Conservation (phyloP, 1,284 basidiomycete genomes). For the Cutaneotrichosporon cyanovorans region DNA sequence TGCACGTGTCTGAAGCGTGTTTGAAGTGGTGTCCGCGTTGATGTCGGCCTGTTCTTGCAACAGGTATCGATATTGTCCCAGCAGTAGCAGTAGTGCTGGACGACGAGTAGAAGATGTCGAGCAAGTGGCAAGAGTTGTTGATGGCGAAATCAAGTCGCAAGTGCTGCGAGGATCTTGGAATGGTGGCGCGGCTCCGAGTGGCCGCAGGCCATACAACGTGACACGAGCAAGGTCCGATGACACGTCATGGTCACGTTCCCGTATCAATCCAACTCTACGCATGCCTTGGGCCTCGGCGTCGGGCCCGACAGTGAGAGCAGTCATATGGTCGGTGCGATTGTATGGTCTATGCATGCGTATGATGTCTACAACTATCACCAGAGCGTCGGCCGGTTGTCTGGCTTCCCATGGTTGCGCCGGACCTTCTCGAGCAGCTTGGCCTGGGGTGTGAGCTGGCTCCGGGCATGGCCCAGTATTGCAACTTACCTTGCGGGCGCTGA, state of each 20-base stretch:
- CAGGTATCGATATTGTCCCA: no score
- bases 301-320: no score
- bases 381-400: constrained; percentile 40
- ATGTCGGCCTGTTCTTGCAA: no score
- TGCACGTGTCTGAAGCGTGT: no score
- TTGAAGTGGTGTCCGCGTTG: no score
- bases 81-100: background rate
- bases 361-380: no score
- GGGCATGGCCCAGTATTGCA: no score
- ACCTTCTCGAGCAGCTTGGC: constrained; percentile 44
- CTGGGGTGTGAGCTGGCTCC: constrained; percentile 11
- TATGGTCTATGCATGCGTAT: background rate
- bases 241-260: background rate
- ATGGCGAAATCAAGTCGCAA: background rate
- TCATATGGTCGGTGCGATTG: no score
- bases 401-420: constrained; percentile 40
- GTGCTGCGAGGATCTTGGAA: background rate
- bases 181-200: no score
- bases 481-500: constrained; percentile 46
- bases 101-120: background rate
- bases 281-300: no score
- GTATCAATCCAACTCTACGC: no score
- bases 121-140: background rate
- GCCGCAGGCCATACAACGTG: no score
- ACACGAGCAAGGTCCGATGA: background rate